phyloP scores from a whole-genome alignment of 768 basidiomycete species.

The Phallus indusiatus region DNA sequence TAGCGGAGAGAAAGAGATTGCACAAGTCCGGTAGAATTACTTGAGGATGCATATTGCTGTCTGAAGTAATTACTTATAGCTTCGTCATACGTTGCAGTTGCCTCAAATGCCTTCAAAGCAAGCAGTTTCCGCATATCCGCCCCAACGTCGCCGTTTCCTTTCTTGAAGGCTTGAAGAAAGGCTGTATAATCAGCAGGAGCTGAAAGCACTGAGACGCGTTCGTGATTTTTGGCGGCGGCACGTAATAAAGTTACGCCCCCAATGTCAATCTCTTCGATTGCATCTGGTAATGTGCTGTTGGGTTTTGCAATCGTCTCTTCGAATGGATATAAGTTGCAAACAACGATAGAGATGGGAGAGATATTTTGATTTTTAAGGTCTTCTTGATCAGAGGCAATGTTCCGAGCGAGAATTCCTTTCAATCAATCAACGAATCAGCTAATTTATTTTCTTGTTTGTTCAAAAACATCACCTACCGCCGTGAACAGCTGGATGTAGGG shows the following conservation, averaged over 20 bases:
- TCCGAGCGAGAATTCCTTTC: constrained; percentile 89
- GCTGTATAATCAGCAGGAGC: constrained; percentile 81
- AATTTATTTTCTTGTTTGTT: not conserved
- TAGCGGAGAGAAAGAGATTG: constrained; percentile 86
- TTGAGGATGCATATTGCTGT: constrained; percentile 87
- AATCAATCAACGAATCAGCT: not conserved
- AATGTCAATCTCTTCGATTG: constrained; percentile 97
- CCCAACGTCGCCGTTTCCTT: constrained; percentile 66
- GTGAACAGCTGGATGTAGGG: constrained; percentile 94
- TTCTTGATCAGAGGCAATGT: constrained; percentile 80
- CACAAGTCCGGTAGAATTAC: constrained; percentile 53
- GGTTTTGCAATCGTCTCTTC: constrained; percentile 82
- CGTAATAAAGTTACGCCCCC: constrained; percentile 96
- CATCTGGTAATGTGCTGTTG: constrained; percentile 80
- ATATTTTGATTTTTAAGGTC: constrained; percentile 81
- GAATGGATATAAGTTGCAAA: constrained; percentile 99
- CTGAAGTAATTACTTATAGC: constrained; percentile 96
- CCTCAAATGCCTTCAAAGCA: constrained; percentile 95
- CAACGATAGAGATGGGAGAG: constrained; percentile 90
- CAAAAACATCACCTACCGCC: constrained; percentile 51
- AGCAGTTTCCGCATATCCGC: constrained; percentile 64
- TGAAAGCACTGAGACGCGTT: constrained; percentile 79
- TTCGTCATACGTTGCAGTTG: constrained; percentile 90
- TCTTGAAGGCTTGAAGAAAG: constrained; percentile 70
- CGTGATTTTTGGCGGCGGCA: constrained; percentile 98